phyloP scores from a whole-genome alignment of 2,329 filamentous ascomycete genomes.

The Apiospora kogelbergensis region DNA sequence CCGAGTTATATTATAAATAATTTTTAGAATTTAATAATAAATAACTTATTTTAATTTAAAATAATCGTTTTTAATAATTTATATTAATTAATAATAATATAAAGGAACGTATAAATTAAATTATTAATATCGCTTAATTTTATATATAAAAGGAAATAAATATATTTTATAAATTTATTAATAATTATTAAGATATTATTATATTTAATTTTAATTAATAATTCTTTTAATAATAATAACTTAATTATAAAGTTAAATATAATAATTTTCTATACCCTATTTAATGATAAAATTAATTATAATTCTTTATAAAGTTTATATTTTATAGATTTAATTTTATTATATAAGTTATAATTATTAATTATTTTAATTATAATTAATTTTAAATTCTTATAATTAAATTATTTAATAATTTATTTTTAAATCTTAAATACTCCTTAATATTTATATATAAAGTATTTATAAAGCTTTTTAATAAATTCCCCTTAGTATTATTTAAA shows the following conservation, averaged over 20 bases:
- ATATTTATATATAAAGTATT: no score
- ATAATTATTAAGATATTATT: not conserved
- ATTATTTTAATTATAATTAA: not conserved
- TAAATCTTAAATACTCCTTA: constrained; percentile 10
- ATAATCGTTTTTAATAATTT: no score
- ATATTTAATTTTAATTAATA: not conserved
- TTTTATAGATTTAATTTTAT: no score
- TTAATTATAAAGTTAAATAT: not conserved
- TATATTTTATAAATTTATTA: not conserved
- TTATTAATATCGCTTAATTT: not conserved
- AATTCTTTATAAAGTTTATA: no score
- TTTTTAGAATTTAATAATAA: constrained; percentile 11
- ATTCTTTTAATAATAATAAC: not conserved
- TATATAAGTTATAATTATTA: no score
- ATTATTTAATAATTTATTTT: not conserved
- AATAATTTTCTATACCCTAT: not conserved
- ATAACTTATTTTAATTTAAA: no score
- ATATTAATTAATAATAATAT: constrained; percentile 2
- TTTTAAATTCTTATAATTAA: not conserved
- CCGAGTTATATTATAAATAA: constrained; percentile 4
- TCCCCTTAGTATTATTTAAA: no score
- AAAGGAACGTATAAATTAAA: not conserved
- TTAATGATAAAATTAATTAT: no score
- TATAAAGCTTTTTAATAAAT: no score
- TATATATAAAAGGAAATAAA: no score